Evolutionary conservation across 2,329 filamentous ascomycete genomes (phyloP).

Genomic region (Aspergillus brasiliensis): DNA sequence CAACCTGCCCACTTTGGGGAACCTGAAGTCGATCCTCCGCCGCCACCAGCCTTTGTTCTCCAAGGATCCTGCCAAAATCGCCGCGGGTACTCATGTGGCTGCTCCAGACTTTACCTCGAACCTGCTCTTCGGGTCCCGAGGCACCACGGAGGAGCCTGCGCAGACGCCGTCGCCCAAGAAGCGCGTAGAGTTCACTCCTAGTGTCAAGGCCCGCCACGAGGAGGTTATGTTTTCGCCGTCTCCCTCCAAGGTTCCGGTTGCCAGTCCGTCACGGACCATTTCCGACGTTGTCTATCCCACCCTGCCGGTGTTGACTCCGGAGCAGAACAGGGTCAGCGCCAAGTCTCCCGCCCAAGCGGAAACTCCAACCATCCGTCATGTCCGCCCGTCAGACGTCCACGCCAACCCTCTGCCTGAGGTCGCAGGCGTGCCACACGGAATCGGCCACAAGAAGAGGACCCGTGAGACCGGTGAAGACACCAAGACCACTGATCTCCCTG

Average conservation of each 20-base stretch:
- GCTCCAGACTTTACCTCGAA: conserved; percentile 49
- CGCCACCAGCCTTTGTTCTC: conserved; percentile 61
- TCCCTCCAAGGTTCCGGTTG: conserved; percentile 41
- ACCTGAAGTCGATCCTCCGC: conserved; percentile 66
- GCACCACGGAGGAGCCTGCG: conserved; percentile 32
- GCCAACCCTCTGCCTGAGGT: conserved; percentile 30
- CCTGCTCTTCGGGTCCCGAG: conserved; percentile 50
- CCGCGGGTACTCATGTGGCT: conserved; percentile 58
- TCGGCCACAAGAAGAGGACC: conserved; percentile 40
- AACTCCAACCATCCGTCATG: conserved; percentile 44
- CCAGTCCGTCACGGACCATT: conserved; percentile 21
- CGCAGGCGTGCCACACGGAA: conserved; percentile 42
- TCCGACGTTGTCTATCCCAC: conserved; percentile 41
- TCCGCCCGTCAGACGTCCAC: conserved; percentile 36
- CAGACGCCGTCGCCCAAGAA: conserved; percentile 75
- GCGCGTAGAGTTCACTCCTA: conserved; percentile 77
- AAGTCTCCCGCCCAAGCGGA: conserved; percentile 14
- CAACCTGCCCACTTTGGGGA: conserved; percentile 54
- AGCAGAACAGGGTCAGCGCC: conserved; percentile 21
- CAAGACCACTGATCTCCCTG: conserved; percentile 18
- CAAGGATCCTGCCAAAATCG: conserved; percentile 60
- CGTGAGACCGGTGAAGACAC: conserved; percentile 27
- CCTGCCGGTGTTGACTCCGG: conserved; percentile 42
- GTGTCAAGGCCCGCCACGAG: conserved; percentile 55
- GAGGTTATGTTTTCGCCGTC: conserved; percentile 40